These are phyloP conservation scores for Hypsizygus ulmarius DNA, from an alignment of 1,284 basidiomycete genomes.

Conservation along the genomic window DNA sequence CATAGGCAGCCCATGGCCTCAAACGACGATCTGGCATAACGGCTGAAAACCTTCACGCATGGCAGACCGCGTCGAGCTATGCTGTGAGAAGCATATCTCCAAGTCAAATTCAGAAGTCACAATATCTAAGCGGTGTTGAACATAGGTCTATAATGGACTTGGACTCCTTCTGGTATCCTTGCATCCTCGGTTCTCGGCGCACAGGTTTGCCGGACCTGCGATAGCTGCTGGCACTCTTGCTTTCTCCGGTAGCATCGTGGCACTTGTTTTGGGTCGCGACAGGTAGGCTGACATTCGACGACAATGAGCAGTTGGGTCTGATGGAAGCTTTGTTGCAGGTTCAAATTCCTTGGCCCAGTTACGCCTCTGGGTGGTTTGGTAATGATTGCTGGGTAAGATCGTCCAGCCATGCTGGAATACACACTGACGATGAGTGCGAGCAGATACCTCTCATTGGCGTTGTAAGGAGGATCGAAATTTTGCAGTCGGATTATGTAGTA, in stretches of 20 bases:
- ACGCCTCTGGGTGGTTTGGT: conserved; percentile 73
- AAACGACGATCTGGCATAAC: conserved; percentile 48
- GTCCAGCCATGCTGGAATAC: neutral
- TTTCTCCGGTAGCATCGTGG: conserved; percentile 75
- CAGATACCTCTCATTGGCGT: conserved; percentile 54
- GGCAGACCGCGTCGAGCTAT: conserved; percentile 63
- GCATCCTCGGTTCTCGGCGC: conserved; percentile 63
- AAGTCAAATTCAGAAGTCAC: neutral
- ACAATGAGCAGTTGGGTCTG: conserved; percentile 1
- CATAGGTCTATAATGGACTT: conserved; percentile 75
- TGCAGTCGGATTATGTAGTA: neutral
- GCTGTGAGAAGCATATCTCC: conserved; percentile 42
- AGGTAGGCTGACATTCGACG: conserved; percentile 37
- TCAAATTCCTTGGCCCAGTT: conserved; percentile 66
- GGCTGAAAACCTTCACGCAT: conserved; percentile 53
- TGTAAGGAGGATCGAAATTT: conserved; percentile 30
- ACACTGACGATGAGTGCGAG: neutral
- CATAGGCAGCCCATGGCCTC: conserved; percentile 51
- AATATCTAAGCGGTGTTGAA: conserved; percentile 3
- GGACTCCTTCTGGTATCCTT: conserved; percentile 69
- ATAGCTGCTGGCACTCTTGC: conserved; percentile 60
- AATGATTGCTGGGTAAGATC: conserved; percentile 76
- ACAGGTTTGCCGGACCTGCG: conserved; percentile 70
- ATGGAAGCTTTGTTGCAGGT: conserved; percentile 32
- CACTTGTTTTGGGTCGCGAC: conserved; percentile 57